A percentile compares a stretch with the other conserved stretches of the same genome.
Conservation (phyloP, 2,329 filamentous ascomycete species). For the Dendrostoma leiphaemia region DNA sequence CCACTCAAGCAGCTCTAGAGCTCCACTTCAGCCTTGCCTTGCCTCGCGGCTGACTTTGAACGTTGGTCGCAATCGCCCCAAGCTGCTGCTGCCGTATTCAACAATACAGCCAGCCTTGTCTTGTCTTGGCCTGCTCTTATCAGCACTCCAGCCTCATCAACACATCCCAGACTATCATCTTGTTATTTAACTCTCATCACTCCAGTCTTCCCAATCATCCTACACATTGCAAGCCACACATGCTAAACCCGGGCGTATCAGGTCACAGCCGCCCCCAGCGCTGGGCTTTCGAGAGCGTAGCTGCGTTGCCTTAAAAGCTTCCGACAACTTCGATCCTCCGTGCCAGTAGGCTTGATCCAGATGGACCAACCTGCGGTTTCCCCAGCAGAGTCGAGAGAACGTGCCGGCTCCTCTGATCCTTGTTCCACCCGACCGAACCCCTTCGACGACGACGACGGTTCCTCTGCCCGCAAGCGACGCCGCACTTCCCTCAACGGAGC, state of each 20-base stretch:
- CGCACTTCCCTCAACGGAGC: slow-evolving; percentile 54
- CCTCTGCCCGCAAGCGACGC: slow-evolving; percentile 57
- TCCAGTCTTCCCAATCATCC: background rate
- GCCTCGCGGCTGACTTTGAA: background rate
- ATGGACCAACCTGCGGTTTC: slow-evolving; percentile 53
- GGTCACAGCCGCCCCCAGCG: slow-evolving; percentile 38
- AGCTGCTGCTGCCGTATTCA: background rate
- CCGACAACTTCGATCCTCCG: slow-evolving; percentile 36
- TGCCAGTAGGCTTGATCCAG: slow-evolving; percentile 40
- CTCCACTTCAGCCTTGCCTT: slow-evolving; percentile 1
- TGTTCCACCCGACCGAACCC: slow-evolving; percentile 62
- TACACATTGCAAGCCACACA: slow-evolving; percentile 40
- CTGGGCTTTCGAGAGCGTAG: slow-evolving; percentile 53
- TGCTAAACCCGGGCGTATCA: slow-evolving; percentile 51
- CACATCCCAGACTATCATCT: background rate
- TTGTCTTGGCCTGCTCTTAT: background rate
- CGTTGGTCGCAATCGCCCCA: background rate
- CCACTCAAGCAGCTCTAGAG: slow-evolving; percentile 1
- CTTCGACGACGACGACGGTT: slow-evolving; percentile 57
- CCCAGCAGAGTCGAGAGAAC: slow-evolving; percentile 48
- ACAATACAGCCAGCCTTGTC: background rate
- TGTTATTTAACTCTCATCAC: background rate
- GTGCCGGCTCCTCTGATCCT: slow-evolving; percentile 61
- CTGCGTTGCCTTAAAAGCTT: slow-evolving; percentile 48
- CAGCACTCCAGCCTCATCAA: background rate